Evolutionary conservation across 2,329 filamentous ascomycete species (phyloP).

Genomic region (Verticillium isaacii): DNA sequence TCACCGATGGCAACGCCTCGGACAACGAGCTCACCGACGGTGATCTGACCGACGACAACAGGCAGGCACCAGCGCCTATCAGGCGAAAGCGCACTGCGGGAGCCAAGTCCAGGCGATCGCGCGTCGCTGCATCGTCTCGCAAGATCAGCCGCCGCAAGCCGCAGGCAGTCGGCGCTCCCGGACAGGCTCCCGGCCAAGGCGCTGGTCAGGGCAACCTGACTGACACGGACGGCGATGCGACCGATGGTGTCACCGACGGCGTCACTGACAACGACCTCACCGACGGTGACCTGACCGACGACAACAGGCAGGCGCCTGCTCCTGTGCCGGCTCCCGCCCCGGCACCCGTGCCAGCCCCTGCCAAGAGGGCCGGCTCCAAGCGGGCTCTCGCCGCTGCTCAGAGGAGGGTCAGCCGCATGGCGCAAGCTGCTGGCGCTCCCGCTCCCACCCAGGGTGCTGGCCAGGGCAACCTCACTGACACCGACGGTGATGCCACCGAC

Average conservation of each 20-base stretch:
- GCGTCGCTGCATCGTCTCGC: neutral
- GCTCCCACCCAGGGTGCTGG: constrained; percentile 12
- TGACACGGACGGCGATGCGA: neutral
- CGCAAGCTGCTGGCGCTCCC: neutral
- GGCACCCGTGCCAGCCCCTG: neutral
- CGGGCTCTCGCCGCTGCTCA: neutral
- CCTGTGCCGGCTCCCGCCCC: neutral
- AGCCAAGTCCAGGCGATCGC: neutral
- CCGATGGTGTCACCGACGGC: neutral
- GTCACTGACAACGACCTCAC: neutral
- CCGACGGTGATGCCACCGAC: neutral
- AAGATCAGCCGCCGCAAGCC: neutral
- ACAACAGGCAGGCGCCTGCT: neutral
- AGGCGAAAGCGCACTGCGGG: neutral
- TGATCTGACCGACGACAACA: neutral
- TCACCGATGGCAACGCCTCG: neutral
- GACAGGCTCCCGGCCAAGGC: too few relatives aligned
- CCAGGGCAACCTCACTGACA: neutral
- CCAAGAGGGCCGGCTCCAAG: neutral
- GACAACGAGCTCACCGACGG: neutral
- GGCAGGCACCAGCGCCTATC: neutral
- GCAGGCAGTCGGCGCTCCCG: neutral
- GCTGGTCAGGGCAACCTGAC: neutral
- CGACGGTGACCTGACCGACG: neutral
- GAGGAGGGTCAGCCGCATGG: neutral